Percentiles rank a stretch among this genome's conserved stretches.
phyloP scores from a whole-genome alignment of 2,329 filamentous ascomycete genomes.

The Penicillium oxalicum region DNA sequence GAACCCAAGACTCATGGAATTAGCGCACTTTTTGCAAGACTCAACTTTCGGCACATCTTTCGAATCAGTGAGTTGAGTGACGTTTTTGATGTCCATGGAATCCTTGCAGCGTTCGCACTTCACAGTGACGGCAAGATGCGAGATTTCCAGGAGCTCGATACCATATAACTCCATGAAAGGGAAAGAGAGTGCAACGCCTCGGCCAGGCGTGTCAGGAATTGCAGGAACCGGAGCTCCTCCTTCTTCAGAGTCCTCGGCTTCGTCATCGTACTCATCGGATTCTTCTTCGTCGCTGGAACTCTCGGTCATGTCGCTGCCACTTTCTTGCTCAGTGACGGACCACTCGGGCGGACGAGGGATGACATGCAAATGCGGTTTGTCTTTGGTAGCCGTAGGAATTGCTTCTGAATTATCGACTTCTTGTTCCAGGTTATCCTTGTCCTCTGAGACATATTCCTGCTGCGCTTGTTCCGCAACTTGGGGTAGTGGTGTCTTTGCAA shows the following conservation, averaged over 20 bases:
- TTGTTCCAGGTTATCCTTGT: slow-evolving; percentile 11
- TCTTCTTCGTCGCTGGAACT: slow-evolving; percentile 45
- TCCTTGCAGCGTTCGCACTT: slow-evolving; percentile 79
- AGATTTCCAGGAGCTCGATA: slow-evolving; percentile 68
- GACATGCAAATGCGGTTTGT: slow-evolving; percentile 61
- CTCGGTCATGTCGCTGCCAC: slow-evolving; percentile 36
- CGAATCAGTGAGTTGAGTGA: slow-evolving; percentile 51
- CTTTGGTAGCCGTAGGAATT: slow-evolving; percentile 29
- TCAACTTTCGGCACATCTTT: slow-evolving; percentile 41
- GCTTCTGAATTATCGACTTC: slow-evolving; percentile 3
- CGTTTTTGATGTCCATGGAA: slow-evolving; percentile 60
- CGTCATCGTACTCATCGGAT: slow-evolving; percentile 41
- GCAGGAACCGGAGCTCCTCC: slow-evolving; percentile 34
- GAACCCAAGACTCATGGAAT: slow-evolving; percentile 49
- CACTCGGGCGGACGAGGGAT: slow-evolving; percentile 76
- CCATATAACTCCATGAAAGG: slow-evolving; percentile 70
- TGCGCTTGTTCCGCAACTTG: slow-evolving; percentile 12
- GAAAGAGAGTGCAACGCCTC: slow-evolving; percentile 72
- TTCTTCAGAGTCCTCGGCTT: slow-evolving; percentile 28
- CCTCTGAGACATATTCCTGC: slow-evolving; percentile 8
- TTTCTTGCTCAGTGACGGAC: slow-evolving; percentile 38
- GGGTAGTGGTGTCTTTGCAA: slow-evolving; percentile 53
- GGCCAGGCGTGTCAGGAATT: slow-evolving; percentile 46
- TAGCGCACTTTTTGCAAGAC: slow-evolving; percentile 52
- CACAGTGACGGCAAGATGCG: slow-evolving; percentile 60